Evolutionary conservation across 2,329 filamentous ascomycete genomes (phyloP).

Genomic region (Aspergillus carbonarius): DNA sequence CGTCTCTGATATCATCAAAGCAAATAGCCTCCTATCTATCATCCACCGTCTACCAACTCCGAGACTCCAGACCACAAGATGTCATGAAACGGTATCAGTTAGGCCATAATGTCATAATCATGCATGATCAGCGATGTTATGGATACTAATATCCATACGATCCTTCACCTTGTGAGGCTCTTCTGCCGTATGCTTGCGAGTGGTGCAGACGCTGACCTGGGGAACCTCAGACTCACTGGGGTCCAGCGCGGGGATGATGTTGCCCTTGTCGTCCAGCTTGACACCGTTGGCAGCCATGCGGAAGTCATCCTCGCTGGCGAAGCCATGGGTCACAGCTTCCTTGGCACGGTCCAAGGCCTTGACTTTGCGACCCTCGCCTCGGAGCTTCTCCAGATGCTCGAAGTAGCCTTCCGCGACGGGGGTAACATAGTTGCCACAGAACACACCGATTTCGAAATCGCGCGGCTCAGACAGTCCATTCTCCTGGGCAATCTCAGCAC

Average conservation of each 20-base stretch:
- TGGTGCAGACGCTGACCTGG: slow-evolving; percentile 24
- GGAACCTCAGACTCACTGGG: slow-evolving; percentile 24
- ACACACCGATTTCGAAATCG: slow-evolving; percentile 87
- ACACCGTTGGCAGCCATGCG: slow-evolving; percentile 63
- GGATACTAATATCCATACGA: slow-evolving; percentile 61
- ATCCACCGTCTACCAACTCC: slow-evolving; percentile 23
- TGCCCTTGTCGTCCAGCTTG: slow-evolving; percentile 55
- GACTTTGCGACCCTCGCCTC: slow-evolving; percentile 68
- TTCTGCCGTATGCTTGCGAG: slow-evolving; percentile 21
- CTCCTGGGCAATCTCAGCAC: slow-evolving; percentile 64
- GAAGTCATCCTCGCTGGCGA: slow-evolving; percentile 60
- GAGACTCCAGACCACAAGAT: slow-evolving; percentile 18
- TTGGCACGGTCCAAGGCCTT: slow-evolving; percentile 66
- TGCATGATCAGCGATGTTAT: slow-evolving; percentile 54
- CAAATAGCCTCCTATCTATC: slow-evolving; percentile 18
- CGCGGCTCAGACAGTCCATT: slow-evolving; percentile 54
- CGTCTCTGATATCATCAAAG: slow-evolving; percentile 11
- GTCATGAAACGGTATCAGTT: slow-evolving; percentile 7
- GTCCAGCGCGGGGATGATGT: slow-evolving; percentile 53
- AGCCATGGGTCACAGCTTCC: slow-evolving; percentile 63
- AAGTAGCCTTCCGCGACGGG: slow-evolving; percentile 79
- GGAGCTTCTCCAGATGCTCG: slow-evolving; percentile 69
- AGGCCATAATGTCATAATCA: slow-evolving; percentile 25
- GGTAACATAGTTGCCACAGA: slow-evolving; percentile 84
- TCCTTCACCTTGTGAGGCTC: slow-evolving; percentile 46